A percentile compares a stretch with the other conserved stretches of the same genome.
These are phyloP conservation scores for Penicillium pulvis DNA, from an alignment of 495 filamentous ascomycete species.

Conservation along the genomic window DNA sequence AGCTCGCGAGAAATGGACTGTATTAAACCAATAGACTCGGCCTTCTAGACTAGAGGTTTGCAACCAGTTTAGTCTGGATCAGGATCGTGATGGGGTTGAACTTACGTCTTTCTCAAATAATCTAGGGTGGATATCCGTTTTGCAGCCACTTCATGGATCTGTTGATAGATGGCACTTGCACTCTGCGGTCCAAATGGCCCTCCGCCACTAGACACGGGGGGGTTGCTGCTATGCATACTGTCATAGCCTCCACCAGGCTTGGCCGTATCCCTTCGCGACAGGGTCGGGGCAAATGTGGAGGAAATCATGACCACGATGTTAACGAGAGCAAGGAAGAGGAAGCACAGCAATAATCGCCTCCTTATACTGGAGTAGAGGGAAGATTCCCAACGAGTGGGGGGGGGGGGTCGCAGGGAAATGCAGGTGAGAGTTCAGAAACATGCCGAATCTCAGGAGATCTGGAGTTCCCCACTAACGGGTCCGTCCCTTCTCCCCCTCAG, in stretches of 20 bases:
- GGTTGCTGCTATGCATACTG: conserved; percentile 23
- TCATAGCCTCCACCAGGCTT: conserved; percentile 41
- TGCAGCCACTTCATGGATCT: conserved; percentile 84
- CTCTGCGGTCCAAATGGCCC: conserved; percentile 57
- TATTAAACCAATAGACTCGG: conserved; percentile 96
- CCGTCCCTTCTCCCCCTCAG: conserved; percentile 13
- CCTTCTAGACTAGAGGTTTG: conserved; percentile 74
- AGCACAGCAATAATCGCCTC: background rate
- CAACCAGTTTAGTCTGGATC: background rate
- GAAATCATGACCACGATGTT: conserved; percentile 32
- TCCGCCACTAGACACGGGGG: conserved; percentile 34
- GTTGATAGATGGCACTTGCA: conserved; percentile 70
- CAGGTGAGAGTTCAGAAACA: conserved; percentile 7
- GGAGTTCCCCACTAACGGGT: conserved; percentile 22
- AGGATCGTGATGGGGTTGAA: conserved; percentile 14
- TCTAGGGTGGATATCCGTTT: conserved; percentile 97
- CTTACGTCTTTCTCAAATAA: conserved; percentile 89
- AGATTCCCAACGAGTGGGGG: background rate
- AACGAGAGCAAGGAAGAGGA: conserved; percentile 10
- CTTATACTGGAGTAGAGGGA: background rate
- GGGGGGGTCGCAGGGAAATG: conserved; percentile 1
- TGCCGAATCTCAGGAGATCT: conserved; percentile 17
- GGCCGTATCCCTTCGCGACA: conserved; percentile 41
- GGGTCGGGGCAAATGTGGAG: conserved; percentile 37
- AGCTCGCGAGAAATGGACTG: conserved; percentile 81